These are phyloP conservation scores for Evansstolkia leycettana DNA, from an alignment of 495 filamentous ascomycete species.

Conservation along the genomic window DNA sequence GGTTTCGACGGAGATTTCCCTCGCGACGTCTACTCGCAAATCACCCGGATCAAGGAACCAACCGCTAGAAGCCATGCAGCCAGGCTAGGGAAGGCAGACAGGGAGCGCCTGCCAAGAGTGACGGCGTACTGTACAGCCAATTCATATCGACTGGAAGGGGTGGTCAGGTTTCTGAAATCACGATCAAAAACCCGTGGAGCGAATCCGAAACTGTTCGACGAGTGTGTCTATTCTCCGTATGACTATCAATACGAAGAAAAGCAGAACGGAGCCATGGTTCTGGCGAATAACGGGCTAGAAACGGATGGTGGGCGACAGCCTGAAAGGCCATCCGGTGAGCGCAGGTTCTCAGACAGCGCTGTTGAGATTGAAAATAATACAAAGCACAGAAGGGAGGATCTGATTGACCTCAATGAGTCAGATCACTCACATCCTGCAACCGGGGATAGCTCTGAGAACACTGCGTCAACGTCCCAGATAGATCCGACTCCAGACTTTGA, in stretches of 20 bases:
- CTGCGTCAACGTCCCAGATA: conserved; percentile 8
- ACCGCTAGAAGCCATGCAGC: conserved; percentile 89
- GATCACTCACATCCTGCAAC: conserved; percentile 16
- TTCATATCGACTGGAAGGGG: conserved; percentile 72
- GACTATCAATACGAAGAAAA: conserved; percentile 48
- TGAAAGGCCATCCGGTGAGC: conserved; percentile 34
- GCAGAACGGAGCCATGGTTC: conserved; percentile 15
- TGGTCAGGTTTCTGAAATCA: conserved; percentile 83
- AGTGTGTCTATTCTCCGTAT: conserved; percentile 92
- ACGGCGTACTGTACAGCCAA: conserved; percentile 94
- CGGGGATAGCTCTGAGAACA: conserved; percentile 16
- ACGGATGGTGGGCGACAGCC: conserved; percentile 17
- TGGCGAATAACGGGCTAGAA: conserved; percentile 11
- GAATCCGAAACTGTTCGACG: conserved; percentile 83
- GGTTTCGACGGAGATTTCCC: conserved; percentile 75
- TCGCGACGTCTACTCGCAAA: conserved; percentile 90
- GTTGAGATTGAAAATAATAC: conserved; percentile 44
- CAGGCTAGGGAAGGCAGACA: conserved; percentile 82
- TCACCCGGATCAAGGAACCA: conserved; percentile 91
- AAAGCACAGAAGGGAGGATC: conserved; percentile 35
- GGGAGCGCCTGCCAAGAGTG: conserved; percentile 74
- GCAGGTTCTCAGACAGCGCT: conserved; percentile 52
- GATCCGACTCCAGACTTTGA: conserved; percentile 29
- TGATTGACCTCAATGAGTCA: conserved; percentile 39
- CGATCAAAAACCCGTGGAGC: conserved; percentile 60